These are phyloP conservation scores for Lachancea nothofagi DNA, from an alignment of 805 yeast genomes.

Conservation along the genomic window DNA sequence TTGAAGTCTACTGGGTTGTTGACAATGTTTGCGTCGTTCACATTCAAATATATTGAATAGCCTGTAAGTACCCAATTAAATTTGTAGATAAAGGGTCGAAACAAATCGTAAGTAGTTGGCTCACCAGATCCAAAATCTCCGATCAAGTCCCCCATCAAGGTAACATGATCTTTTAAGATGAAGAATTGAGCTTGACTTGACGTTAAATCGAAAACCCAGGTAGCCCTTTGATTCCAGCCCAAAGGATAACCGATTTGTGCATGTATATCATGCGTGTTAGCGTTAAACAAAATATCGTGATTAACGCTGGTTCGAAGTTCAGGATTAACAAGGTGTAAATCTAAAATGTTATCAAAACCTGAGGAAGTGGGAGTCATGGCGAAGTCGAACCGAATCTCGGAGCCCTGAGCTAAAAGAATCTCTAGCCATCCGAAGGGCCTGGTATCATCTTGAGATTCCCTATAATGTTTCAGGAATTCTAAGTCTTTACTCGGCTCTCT, in stretches of 20 bases:
- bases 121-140: slow-evolving; percentile 74
- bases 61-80: slow-evolving; percentile 55
- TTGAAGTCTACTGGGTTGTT: slow-evolving; percentile 81
- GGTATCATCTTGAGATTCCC: slow-evolving; percentile 33
- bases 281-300: slow-evolving; percentile 70
- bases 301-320: slow-evolving; percentile 81
- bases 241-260: slow-evolving; percentile 67
- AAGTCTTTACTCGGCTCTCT: slow-evolving; percentile 78
- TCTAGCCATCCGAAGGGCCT: slow-evolving; percentile 94
- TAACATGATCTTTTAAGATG: slow-evolving; percentile 75
- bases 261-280: slow-evolving; percentile 49
- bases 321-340: slow-evolving; percentile 44
- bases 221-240: slow-evolving; percentile 73
- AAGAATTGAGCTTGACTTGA: slow-evolving; percentile 55
- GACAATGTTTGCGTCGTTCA: slow-evolving; percentile 83
- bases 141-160: slow-evolving; percentile 63
- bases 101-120: slow-evolving; percentile 65
- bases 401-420: slow-evolving; percentile 49
- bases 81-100: slow-evolving; percentile 63
- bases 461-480: slow-evolving; percentile 33
- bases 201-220: slow-evolving; percentile 56
- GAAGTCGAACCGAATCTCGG: slow-evolving; percentile 42
- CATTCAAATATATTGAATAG: slow-evolving; percentile 63
- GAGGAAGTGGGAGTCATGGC: slow-evolving; percentile 48
- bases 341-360: slow-evolving; percentile 52